phyloP scores from a whole-genome alignment of 306 rosid species.

The Glycyrrhiza uralensis region DNA sequence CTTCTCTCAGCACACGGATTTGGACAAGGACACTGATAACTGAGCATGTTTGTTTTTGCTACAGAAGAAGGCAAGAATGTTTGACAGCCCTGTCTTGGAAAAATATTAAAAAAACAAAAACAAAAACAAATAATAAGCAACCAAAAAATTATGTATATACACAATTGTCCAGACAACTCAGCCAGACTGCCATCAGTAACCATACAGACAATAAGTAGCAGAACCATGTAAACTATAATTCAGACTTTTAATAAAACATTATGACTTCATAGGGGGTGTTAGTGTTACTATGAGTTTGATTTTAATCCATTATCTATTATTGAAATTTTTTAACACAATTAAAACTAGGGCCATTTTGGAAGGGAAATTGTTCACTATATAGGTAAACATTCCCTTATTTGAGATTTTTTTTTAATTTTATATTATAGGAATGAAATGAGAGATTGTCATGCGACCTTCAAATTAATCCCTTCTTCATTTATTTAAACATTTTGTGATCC shows the following conservation, averaged over 20 bases:
- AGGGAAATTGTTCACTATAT: too few species aligned
- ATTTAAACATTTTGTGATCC: background rate
- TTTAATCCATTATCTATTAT: background rate
- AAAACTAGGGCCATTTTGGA: background rate
- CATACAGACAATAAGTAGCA: background rate
- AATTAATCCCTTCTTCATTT: background rate
- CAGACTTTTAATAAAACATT: background rate
- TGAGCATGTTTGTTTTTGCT: constrained; percentile 42
- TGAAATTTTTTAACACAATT: background rate
- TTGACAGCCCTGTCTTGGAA: constrained; percentile 50
- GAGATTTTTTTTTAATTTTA: background rate
- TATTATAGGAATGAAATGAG: background rate
- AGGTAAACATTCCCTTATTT: background rate
- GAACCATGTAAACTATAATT: background rate
- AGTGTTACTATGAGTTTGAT: background rate
- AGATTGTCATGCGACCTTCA: background rate
- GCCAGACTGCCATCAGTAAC: background rate
- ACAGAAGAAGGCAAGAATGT: constrained; percentile 40
- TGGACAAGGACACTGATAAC: constrained; percentile 45
- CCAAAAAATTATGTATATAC: background rate
- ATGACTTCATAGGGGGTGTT: too few species aligned
- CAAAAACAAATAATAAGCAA: background rate
- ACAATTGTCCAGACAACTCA: background rate
- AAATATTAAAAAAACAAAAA: background rate
- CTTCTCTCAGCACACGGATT: constrained; percentile 33